These are phyloP conservation scores for Paraphoma sp. DNA, from an alignment of 2,329 filamentous ascomycete genomes.

Conservation along the genomic window DNA sequence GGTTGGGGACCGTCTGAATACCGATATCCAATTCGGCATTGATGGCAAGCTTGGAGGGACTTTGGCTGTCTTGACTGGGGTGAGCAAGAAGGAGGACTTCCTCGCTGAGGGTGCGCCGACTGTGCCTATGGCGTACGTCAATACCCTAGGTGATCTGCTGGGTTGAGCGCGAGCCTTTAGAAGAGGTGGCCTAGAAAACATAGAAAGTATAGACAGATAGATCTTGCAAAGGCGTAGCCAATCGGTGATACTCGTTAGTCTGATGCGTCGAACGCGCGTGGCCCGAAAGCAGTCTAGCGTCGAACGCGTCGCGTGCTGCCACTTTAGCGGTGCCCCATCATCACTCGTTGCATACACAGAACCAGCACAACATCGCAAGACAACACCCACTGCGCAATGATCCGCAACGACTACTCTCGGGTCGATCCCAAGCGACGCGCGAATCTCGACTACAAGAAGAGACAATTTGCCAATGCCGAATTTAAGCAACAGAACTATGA, in stretches of 20 bases:
- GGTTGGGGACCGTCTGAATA: slow-evolving; percentile 93
- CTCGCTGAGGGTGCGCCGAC: slow-evolving; percentile 71
- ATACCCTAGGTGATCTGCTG: slow-evolving; percentile 79
- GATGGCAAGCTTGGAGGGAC: slow-evolving; percentile 91
- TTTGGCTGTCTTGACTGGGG: slow-evolving; percentile 87
- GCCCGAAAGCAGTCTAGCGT: slow-evolving; percentile 12
- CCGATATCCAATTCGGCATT: slow-evolving; percentile 94
- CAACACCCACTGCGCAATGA: slow-evolving; percentile 29
- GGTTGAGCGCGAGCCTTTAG: slow-evolving; percentile 20
- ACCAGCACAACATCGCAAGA: slow-evolving; percentile 10
- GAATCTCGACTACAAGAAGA: slow-evolving; percentile 79
- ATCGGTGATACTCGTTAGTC: background rate
- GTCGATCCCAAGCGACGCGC: slow-evolving; percentile 76
- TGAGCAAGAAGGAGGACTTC: slow-evolving; percentile 84
- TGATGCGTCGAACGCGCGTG: slow-evolving; percentile 6
- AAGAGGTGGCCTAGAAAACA: background rate
- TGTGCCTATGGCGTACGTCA: slow-evolving; percentile 82
- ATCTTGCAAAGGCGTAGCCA: background rate
- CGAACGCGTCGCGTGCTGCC: slow-evolving; percentile 25
- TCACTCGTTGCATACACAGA: slow-evolving; percentile 9
- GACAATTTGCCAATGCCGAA: slow-evolving; percentile 79
- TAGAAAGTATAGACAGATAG: background rate
- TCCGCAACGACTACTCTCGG: slow-evolving; percentile 50
- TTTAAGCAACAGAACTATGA: slow-evolving; percentile 83
- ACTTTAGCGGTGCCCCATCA: slow-evolving; percentile 18